Percentiles rank a stretch among this genome's conserved stretches.
These are phyloP conservation scores for Cladobotryum protrusum DNA, from an alignment of 2,329 filamentous ascomycete genomes.

Conservation along the genomic window DNA sequence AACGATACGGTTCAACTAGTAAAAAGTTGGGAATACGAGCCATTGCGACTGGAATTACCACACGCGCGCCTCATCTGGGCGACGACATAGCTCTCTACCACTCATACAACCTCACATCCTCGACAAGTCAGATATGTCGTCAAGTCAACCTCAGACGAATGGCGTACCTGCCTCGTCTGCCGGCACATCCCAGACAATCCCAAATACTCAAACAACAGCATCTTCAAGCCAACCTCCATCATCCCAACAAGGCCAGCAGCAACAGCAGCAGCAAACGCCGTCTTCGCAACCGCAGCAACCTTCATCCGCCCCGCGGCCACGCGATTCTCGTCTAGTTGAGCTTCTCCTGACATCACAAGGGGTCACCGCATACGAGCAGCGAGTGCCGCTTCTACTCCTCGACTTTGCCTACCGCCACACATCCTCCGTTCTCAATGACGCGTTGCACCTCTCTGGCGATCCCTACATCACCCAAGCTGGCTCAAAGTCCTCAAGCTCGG, in stretches of 20 bases:
- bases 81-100: not conserved
- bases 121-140: slow-evolving; percentile 22
- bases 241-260: slow-evolving; percentile 10
- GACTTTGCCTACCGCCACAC: slow-evolving; percentile 85
- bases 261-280: slow-evolving; percentile 13
- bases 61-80: not conserved
- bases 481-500: slow-evolving; percentile 41
- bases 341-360: slow-evolving; percentile 73
- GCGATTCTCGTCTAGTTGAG: slow-evolving; percentile 74
- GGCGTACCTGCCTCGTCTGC: slow-evolving; percentile 40
- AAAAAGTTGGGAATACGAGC: not conserved
- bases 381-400: slow-evolving; percentile 74
- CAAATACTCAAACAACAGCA: slow-evolving; percentile 30
- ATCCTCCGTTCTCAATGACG: slow-evolving; percentile 63
- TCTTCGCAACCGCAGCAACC: slow-evolving; percentile 20
- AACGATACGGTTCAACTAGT: not conserved
- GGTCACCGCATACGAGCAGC: slow-evolving; percentile 73
- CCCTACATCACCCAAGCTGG: slow-evolving; percentile 58
- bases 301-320: slow-evolving; percentile 51
- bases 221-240: slow-evolving; percentile 21
- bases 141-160: slow-evolving; percentile 46
- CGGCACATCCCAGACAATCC: slow-evolving; percentile 30
- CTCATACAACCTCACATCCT: not conserved
- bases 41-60: not conserved
- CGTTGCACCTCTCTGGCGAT: slow-evolving; percentile 61